These are phyloP conservation scores for Xylaria sp. DNA, from an alignment of 2,329 filamentous ascomycete species.

Conservation along the genomic window DNA sequence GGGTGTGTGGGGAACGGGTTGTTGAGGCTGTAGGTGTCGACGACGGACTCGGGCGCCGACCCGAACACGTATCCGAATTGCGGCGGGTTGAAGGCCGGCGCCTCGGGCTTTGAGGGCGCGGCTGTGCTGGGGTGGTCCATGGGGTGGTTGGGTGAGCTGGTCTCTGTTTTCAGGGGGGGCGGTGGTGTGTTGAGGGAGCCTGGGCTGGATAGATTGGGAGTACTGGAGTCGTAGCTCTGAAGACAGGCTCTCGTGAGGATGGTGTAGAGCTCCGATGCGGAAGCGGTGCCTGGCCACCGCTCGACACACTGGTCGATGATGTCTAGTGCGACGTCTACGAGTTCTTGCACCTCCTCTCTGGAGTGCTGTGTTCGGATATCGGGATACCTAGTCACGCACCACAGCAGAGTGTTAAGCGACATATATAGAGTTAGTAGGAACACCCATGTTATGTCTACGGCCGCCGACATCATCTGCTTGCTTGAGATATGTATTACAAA, in stretches of 20 bases:
- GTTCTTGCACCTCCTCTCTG: slow-evolving; percentile 78
- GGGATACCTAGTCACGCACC: slow-evolving; percentile 83
- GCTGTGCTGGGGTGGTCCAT: slow-evolving; percentile 55
- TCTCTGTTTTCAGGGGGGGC: slow-evolving; percentile 56
- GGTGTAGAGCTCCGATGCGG: slow-evolving; percentile 86
- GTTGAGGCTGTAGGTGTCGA: slow-evolving; percentile 59
- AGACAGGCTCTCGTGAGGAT: slow-evolving; percentile 87
- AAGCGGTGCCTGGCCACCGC: slow-evolving; percentile 90
- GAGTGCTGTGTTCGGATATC: slow-evolving; percentile 80
- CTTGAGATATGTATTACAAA: slow-evolving; percentile 85
- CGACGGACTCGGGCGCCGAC: slow-evolving; percentile 65
- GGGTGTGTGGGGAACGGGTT: slow-evolving; percentile 59
- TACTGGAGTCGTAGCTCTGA: slow-evolving; percentile 80
- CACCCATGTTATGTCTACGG: slow-evolving; percentile 92
- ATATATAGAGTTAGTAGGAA: slow-evolving; percentile 92
- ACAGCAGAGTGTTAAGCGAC: slow-evolving; percentile 90
- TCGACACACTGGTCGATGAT: slow-evolving; percentile 84
- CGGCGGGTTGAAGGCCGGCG: slow-evolving; percentile 59
- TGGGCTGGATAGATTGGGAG: slow-evolving; percentile 49
- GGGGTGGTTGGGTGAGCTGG: slow-evolving; percentile 57
- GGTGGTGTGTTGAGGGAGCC: slow-evolving; percentile 58
- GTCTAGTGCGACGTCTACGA: slow-evolving; percentile 79
- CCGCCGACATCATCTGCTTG: slow-evolving; percentile 79
- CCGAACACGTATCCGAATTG: slow-evolving; percentile 70
- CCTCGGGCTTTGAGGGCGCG: slow-evolving; percentile 50